Base-by-base conservation (phyloP, 2,329 filamentous ascomycete species). In the Arthroderma sp. region DNA sequence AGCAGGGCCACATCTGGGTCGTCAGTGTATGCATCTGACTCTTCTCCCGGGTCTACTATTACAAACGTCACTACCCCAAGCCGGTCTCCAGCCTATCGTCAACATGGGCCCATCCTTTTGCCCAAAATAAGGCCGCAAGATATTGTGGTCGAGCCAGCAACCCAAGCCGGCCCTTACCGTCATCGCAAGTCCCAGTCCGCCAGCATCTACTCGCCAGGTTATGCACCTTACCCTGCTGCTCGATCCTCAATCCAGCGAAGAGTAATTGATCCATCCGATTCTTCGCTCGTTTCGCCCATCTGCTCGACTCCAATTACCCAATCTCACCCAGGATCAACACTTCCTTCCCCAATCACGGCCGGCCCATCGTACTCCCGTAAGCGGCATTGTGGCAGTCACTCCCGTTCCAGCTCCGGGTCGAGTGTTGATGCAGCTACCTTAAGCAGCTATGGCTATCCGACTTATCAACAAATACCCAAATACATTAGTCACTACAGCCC, bases 91-190 rank as follows among this genome's bases (percentile, higher is more conserved):
- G 76, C 88, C 54, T 75, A 80, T 49, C 81, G 85, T 49, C 81
- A 87, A 65, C 85, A 85, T 43, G 68, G 67, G 15, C 85, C 85
- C 42, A 70, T 85, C 40, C 70, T 94, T 48, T 72, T 94, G 30
- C 86, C 86, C 57, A 91, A 87, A 73, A 88, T 93, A 67, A 77
- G 86, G 49, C 77, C 77, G 36, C 86, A 91, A 65, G 86, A 94
- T 65, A 83, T 89, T 64, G 73, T 81, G 49, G 75, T 86, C 49
- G 77, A 80, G 52, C 75, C 75, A 36, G 68, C 69, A 36, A 68
- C 71, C 42, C 59, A 64, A 44, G 57, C 55, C 37, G 61, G 61
- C 34, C 68, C 72, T 38, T 78, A 82, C 63, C 74, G 79, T 55
- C 69, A 74, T 59, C 69, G 70, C 53, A 66, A 69, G 55, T 68